phyloP scores from a whole-genome alignment of 2,329 filamentous ascomycete genomes.

The Sporothrix brasiliensis region DNA sequence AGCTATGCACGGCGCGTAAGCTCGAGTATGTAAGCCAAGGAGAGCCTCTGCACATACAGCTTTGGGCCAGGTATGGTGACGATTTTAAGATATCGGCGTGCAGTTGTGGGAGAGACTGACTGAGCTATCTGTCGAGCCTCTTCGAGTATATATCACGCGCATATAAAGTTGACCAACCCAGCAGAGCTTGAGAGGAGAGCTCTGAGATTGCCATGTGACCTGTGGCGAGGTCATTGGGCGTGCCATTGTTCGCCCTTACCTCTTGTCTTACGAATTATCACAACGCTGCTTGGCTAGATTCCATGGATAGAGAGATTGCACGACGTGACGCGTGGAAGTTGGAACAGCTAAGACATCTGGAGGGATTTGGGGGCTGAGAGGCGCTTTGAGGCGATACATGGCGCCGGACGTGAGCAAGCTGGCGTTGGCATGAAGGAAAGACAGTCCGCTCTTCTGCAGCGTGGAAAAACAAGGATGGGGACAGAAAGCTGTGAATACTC shows the following conservation, averaged over 20 bases:
- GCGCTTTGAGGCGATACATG: not conserved
- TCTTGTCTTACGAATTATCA: not conserved
- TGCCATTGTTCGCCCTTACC: not conserved
- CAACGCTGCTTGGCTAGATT: not conserved
- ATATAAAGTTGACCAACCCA: no score
- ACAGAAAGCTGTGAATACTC: not conserved
- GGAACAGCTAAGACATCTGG: not conserved
- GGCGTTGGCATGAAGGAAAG: not conserved
- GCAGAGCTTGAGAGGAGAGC: no score
- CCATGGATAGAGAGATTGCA: constrained; percentile 9
- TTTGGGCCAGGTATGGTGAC: no score
- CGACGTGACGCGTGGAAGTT: constrained; percentile 7
- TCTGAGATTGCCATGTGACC: not conserved
- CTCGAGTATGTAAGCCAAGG: not conserved
- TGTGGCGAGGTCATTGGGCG: not conserved
- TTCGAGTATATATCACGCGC: no score
- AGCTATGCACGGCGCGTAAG: not conserved
- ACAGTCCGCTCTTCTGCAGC: not conserved
- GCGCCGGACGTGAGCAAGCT: not conserved
- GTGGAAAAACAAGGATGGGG: not conserved
- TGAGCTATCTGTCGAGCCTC: no score
- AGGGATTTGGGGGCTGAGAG: not conserved
- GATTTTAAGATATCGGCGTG: no score
- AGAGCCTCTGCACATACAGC: not conserved
- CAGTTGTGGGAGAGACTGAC: no score